Base-by-base conservation (phyloP, 768 basidiomycete genomes). In the Mycena latifolia region DNA sequence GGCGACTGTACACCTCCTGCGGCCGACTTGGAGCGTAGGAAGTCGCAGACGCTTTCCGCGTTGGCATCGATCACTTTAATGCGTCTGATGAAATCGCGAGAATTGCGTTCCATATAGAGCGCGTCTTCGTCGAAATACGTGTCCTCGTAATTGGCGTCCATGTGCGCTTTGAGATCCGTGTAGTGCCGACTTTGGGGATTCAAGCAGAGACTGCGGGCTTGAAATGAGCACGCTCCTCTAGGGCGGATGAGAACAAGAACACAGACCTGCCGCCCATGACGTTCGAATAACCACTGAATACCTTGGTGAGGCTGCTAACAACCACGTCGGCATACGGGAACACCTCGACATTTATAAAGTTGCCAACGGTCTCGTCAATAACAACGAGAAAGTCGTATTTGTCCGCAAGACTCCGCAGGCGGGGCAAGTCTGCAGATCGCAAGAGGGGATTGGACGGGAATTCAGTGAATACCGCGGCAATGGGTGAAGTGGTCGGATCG, bases 31-130 rank as follows among this genome's bases (percentile, higher is more conserved):
- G 87, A 82, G 41, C 82, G 85, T 29, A 99, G 82, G 75, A 91
- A 88, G 59, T 93, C 91, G 77, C 95, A 96, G 61, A 96, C 82
- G 47, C 86, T 86, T 74, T 94, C 90, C 5, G 96, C 83, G 76
- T 97, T 99, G 33, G 77, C 76, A 76, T 99, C 94, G 77, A 97
- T 94, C 57, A 82, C 76, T 60, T 82, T 82, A 69, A 95, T 85
- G 59, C 97, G 93, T 10, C 80, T 82, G 55, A 84, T 79, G 82
- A 97, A 98, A 79, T 98, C 91, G 55, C 97, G 93, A 20, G 97
- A 99, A 79, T 99, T 99, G 70, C 96, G 92, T 76, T 99, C 97
- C 92, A 99, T 93, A 83, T 90, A 97, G 61, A 98, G 88, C 45
- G 94, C 95, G 73, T 99, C 97, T 76, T 96, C 93, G 73, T 88